A percentile compares a stretch with the other conserved stretches of the same genome.
Evolutionary conservation across 2,329 filamentous ascomycete species (phyloP).

Genomic region (Scedosporium apiospermum): DNA sequence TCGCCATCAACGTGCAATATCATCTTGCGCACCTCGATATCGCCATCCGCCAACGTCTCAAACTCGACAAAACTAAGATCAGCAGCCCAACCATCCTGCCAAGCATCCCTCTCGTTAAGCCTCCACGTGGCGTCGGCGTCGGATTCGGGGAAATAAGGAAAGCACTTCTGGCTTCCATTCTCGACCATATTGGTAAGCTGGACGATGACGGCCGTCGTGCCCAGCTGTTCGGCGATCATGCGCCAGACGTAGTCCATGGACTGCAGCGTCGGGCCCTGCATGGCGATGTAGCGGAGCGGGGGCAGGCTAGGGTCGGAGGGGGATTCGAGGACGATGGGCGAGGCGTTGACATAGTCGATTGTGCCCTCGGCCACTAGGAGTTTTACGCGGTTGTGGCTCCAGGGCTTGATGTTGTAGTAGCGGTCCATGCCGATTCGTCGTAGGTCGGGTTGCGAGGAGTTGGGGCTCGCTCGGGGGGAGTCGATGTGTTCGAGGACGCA

Average conservation of each 20-base stretch:
- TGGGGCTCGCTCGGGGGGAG: constrained; percentile 1
- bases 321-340: constrained; percentile 51
- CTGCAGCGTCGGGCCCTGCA: constrained; percentile 75
- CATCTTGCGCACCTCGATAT: constrained; percentile 68
- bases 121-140: constrained; percentile 41
- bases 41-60: constrained; percentile 43
- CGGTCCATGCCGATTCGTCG: constrained; percentile 52
- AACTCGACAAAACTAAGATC: constrained; percentile 57
- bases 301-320: constrained; percentile 26
- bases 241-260: constrained; percentile 83
- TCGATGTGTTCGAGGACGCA: constrained; percentile 7
- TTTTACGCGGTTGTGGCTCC: constrained; percentile 75
- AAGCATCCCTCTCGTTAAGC: constrained; percentile 55
- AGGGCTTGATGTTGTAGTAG: constrained; percentile 84
- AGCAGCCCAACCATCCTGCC: constrained; percentile 58
- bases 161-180: constrained; percentile 70
- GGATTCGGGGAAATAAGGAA: constrained; percentile 69
- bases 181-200: constrained; percentile 92
- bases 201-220: constrained; percentile 70
- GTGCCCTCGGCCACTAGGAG: constrained; percentile 66
- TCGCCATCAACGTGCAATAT: constrained; percentile 41
- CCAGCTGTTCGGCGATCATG: constrained; percentile 77
- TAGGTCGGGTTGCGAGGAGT: background rate
- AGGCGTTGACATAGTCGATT: constrained; percentile 77
- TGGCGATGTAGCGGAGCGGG: constrained; percentile 69